These are phyloP conservation scores for Boletus rubroflammeus DNA, from an alignment of 768 basidiomycete species.

Conservation along the genomic window DNA sequence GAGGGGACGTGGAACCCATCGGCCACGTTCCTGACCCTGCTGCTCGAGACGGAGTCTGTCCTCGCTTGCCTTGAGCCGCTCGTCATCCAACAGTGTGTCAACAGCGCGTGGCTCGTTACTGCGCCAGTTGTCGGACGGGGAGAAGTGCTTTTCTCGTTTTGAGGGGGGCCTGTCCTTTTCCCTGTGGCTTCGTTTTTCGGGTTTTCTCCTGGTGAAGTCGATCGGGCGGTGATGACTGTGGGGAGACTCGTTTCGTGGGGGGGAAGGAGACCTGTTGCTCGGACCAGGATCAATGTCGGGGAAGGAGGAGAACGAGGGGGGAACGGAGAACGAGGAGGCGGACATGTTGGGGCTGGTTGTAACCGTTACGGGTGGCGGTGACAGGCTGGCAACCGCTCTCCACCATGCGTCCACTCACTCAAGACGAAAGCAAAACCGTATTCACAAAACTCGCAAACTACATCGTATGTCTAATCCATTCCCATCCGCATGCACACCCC, in stretches of 20 bases:
- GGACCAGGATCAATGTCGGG: constrained; percentile 54
- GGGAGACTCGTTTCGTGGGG: constrained; percentile 14
- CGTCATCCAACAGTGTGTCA: constrained; percentile 25
- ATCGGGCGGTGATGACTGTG: constrained; percentile 8
- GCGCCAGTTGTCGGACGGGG: constrained; percentile 25
- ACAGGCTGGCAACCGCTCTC: neutral
- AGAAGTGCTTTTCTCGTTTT: constrained; percentile 31
- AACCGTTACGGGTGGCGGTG: constrained; percentile 8
- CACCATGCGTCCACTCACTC: constrained; percentile 88
- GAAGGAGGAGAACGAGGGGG: constrained; percentile 68
- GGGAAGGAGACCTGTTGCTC: constrained; percentile 27
- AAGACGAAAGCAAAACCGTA: constrained; percentile 94
- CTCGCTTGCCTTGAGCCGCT: constrained; percentile 33
- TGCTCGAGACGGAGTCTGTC: constrained; percentile 28
- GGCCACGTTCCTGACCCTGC: constrained; percentile 17
- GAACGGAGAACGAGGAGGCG: constrained; percentile 55
- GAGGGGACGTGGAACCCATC: constrained; percentile 28
- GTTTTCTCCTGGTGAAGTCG: constrained; percentile 18
- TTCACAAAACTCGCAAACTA: constrained; percentile 98
- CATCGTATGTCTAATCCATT: constrained; percentile 54
- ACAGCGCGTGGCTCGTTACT: constrained; percentile 11
- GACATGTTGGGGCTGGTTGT: constrained; percentile 35
- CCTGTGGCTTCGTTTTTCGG: constrained; percentile 21
- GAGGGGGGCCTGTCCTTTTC: constrained; percentile 29
- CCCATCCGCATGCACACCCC: fast-evolving